phyloP scores from a whole-genome alignment of 768 basidiomycete species.

The Pulveroboletus frians region DNA sequence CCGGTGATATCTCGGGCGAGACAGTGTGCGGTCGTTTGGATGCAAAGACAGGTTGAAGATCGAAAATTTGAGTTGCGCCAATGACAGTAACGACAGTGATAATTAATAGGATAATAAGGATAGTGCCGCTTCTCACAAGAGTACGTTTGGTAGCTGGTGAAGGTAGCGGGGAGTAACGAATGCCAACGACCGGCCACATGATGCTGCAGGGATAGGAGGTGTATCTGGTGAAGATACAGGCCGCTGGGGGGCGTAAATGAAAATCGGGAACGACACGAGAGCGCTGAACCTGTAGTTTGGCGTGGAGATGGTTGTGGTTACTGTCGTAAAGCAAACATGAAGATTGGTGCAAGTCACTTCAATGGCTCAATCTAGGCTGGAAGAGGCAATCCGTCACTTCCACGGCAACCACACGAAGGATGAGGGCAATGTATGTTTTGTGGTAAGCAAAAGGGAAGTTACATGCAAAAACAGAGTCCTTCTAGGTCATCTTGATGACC shows the following conservation, averaged over 20 bases:
- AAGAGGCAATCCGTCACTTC: not conserved
- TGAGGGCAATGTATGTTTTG: not conserved
- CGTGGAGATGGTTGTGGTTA: too few species aligned
- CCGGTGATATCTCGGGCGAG: not conserved
- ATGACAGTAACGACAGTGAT: constrained; percentile 8
- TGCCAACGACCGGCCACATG: constrained; percentile 15
- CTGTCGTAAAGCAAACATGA: too few species aligned
- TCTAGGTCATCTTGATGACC: constrained; percentile 61
- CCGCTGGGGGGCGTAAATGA: constrained; percentile 8
- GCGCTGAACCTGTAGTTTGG: too few species aligned
- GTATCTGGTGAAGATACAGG: not conserved
- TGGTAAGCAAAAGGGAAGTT: not conserved
- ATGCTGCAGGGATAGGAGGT: not conserved
- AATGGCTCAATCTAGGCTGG: too few species aligned
- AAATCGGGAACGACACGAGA: not conserved
- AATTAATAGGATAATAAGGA: constrained; percentile 4
- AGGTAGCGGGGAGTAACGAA: constrained; percentile 14
- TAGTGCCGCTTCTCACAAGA: constrained; percentile 3
- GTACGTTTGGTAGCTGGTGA: constrained; percentile 5
- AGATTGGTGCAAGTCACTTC: too few species aligned
- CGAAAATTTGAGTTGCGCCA: constrained; percentile 8
- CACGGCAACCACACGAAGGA: not conserved
- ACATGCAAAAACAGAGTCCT: not conserved
- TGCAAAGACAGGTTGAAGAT: constrained; percentile 6
- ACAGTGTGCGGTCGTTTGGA: constrained; percentile 2